Conservation (phyloP, 2,329 filamentous ascomycete species). For the Talaromyces verruculosus region DNA sequence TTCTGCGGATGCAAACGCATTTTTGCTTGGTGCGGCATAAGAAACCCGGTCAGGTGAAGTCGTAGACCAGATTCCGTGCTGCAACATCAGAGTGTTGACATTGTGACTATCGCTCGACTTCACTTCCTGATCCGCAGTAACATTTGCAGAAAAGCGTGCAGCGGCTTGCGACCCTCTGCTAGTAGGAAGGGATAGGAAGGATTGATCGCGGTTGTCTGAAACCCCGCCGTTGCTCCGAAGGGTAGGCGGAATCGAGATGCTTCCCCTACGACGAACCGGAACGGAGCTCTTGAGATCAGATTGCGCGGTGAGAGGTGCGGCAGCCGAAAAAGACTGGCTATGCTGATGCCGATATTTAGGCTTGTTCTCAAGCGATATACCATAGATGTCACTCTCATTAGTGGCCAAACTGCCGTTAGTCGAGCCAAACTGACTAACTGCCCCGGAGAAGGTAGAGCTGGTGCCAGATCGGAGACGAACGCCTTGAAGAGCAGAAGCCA, state of each 20-base stretch:
- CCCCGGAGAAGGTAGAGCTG: constrained; percentile 15
- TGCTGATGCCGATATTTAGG: constrained; percentile 13
- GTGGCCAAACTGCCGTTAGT: constrained; percentile 14
- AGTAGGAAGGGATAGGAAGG: neutral
- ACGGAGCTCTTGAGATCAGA: neutral
- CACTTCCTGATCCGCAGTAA: neutral
- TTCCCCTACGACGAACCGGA: constrained; percentile 15
- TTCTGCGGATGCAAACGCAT: neutral
- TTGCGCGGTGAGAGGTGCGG: neutral
- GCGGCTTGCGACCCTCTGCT: neutral
- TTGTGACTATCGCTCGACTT: neutral
- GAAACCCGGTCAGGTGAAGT: neutral
- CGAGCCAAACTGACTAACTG: constrained; percentile 10
- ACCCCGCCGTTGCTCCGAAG: neutral
- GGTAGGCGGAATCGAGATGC: constrained; percentile 17
- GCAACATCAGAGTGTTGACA: constrained; percentile 17
- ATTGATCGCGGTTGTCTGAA: neutral
- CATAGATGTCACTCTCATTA: neutral
- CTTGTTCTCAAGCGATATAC: neutral
- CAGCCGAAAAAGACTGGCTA: constrained; percentile 19
- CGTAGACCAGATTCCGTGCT: constrained; percentile 17
- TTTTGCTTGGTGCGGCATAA: neutral
- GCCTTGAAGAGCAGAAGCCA: neutral
- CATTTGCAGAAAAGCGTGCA: neutral
- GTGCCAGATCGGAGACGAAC: constrained; percentile 5